Percentiles rank a stretch among this genome's conserved stretches.
These are phyloP conservation scores for Moelleriella libera DNA, from an alignment of 2,329 filamentous ascomycete genomes.

Conservation along the genomic window DNA sequence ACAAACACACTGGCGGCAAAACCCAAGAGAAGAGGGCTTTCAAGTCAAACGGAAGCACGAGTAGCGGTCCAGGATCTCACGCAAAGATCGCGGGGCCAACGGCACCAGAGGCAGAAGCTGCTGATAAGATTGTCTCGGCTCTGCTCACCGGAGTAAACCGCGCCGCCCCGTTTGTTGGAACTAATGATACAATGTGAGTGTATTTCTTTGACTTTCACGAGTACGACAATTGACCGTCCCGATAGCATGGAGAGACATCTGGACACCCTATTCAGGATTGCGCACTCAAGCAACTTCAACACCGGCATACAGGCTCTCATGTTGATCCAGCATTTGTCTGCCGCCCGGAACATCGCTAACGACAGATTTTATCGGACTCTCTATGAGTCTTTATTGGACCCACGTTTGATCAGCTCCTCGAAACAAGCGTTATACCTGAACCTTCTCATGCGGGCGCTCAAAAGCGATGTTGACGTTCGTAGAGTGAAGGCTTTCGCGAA, in stretches of 20 bases:
- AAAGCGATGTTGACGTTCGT: slow-evolving; percentile 78
- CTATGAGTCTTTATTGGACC: slow-evolving; percentile 89
- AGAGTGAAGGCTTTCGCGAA: slow-evolving; percentile 95
- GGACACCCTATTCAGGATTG: slow-evolving; percentile 88
- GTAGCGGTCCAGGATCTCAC: background rate
- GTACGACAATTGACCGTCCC: background rate
- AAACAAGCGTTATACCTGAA: slow-evolving; percentile 96
- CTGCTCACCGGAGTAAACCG: slow-evolving; percentile 91
- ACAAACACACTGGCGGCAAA: slow-evolving; percentile 6
- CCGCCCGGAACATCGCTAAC: slow-evolving; percentile 63
- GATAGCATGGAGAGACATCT: slow-evolving; percentile 69
- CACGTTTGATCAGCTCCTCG: slow-evolving; percentile 74
- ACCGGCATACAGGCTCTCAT: slow-evolving; percentile 92
- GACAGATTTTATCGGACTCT: slow-evolving; percentile 92
- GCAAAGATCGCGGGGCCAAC: slow-evolving; percentile 9
- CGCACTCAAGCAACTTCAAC: slow-evolving; percentile 97
- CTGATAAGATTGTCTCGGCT: slow-evolving; percentile 84
- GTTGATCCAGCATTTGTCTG: slow-evolving; percentile 83
- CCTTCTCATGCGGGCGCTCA: slow-evolving; percentile 74
- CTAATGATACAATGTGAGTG: slow-evolving; percentile 58
- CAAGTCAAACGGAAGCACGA: slow-evolving; percentile 9
- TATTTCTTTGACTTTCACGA: background rate
- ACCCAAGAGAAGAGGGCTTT: slow-evolving; percentile 10
- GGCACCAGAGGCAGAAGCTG: slow-evolving; percentile 50
- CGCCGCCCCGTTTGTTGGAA: slow-evolving; percentile 81